Evolutionary conservation across 208 protist genomes (phyloP), one percentile per base, ranked within the genome.

Genomic region (Trypanosoma avium): DNA sequence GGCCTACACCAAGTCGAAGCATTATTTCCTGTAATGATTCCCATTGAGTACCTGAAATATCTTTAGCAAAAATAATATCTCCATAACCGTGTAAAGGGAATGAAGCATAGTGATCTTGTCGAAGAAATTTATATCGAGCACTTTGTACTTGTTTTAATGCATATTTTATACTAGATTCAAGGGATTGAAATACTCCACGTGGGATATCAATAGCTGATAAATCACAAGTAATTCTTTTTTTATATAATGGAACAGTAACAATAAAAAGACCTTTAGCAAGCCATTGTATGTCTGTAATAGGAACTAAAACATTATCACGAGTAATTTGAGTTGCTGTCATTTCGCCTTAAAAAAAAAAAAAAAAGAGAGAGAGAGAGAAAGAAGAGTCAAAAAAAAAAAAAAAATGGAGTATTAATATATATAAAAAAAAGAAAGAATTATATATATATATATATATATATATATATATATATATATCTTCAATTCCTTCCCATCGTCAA

Each of bases 151-250:
- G 12, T 7, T 29, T 13, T 24, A 71, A 5, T 0, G 54, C 22
- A 7, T 4, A 2, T 19, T 79, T 30, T 9, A 80, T 21, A 12
- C 26, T 53, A 3, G 0, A 15, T 7, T 73, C 62, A 21, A 73
- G 35, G 10, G 68, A 19, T 4, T 27, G n/a, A 5, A 27, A 8
- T 1, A 55, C 71, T 27, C 69, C 68, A n/a, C 79, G 73, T 0
- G 74, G 79, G 2, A 86, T 58, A 38, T 86, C 83, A 30, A 84
- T 77, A 0, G 76, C 76, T 9, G 83, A 67, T 33, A 90, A 73
- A 67, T 86, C 79, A 32, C 77, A 86, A 48, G 77, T 77, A 10
- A 86, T 49, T 17, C 60, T 72, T n/a, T 62, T 29, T 4, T 56
- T 26, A 45, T 79, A 77, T 0, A 61, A 33, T 7, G 67, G 71